Percentiles rank a stretch among this genome's conserved stretches.
phyloP scores from a whole-genome alignment of 768 basidiomycete species.

The Trametes coccinea region DNA sequence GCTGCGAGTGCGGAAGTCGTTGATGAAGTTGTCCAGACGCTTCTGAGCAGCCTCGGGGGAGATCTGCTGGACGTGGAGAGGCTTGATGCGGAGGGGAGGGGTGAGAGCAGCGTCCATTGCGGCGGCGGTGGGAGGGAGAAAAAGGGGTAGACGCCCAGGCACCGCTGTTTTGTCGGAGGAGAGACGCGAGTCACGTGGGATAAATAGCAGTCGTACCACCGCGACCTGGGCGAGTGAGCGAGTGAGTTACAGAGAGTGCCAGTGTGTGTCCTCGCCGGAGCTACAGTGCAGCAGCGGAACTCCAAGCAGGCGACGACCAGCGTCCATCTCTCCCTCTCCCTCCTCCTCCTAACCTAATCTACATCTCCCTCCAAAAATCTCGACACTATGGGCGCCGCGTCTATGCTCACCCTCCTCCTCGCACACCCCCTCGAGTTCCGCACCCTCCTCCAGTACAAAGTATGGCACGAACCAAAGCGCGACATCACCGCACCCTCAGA shows the following conservation, averaged over 20 bases:
- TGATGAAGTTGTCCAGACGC: constrained; percentile 33
- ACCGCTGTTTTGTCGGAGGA: background rate
- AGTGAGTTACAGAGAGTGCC: background rate
- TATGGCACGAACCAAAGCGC: constrained; percentile 80
- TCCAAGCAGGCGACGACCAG: background rate
- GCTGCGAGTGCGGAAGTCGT: constrained; percentile 33
- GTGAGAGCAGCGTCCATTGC: constrained; percentile 33
- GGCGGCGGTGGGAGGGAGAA: background rate
- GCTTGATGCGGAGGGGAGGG: constrained; percentile 32
- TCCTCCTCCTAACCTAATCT: background rate
- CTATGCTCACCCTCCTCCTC: constrained; percentile 67
- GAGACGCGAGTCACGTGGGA: constrained; percentile 6
- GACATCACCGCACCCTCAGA: constrained; percentile 79
- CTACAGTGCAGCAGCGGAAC: too few relatives aligned
- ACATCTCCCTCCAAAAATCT: constrained; percentile 1
- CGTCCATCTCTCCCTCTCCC: constrained; percentile 1
- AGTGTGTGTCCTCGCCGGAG: too few relatives aligned
- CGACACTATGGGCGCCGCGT: constrained; percentile 50
- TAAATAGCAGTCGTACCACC: constrained; percentile 13
- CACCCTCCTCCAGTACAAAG: constrained; percentile 76
- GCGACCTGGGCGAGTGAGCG: background rate
- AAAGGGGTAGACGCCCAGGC: background rate
- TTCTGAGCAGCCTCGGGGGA: constrained; percentile 31
- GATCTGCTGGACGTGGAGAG: constrained; percentile 26
- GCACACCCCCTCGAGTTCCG: constrained; percentile 85